These are phyloP conservation scores for Exophiala calicioides DNA, from an alignment of 2,329 filamentous ascomycete species.

Conservation along the genomic window DNA sequence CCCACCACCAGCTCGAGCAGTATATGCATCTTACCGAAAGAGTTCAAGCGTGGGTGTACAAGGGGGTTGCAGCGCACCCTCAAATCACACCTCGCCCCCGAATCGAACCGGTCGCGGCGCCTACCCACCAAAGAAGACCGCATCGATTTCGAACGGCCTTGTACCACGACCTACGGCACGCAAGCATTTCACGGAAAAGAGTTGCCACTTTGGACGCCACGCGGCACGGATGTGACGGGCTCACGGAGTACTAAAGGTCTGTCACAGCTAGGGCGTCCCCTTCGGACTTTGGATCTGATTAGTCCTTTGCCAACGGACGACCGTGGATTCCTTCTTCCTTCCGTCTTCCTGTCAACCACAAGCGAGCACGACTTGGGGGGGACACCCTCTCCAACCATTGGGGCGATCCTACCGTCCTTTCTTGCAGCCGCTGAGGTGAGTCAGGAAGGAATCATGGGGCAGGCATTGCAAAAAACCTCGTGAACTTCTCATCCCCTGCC, in stretches of 20 bases:
- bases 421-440: slow-evolving; percentile 13
- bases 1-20: slow-evolving; percentile 11
- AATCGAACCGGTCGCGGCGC: neutral
- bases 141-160: neutral
- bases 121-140: neutral
- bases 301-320: too few relatives aligned
- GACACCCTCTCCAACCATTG: neutral
- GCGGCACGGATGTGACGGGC: slow-evolving; percentile 1
- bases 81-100: slow-evolving; percentile 1
- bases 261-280: too few relatives aligned
- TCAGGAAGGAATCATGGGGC: neutral
- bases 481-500: too few relatives aligned
- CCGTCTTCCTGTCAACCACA: too few relatives aligned
- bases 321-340: too few relatives aligned
- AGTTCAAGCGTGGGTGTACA: slow-evolving; percentile 7
- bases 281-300: slow-evolving; percentile 5
- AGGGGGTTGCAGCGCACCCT: too few relatives aligned
- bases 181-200: too few relatives aligned
- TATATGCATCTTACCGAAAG: slow-evolving; percentile 17
- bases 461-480: neutral
- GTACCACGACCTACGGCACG: too few relatives aligned
- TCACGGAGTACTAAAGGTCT: too few relatives aligned
- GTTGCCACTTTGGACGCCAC: slow-evolving; percentile 3
- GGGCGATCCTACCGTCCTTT: neutral
- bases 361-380: neutral